Conservation (phyloP, 495 filamentous ascomycete genomes). For the Penicillium subrubescens region DNA sequence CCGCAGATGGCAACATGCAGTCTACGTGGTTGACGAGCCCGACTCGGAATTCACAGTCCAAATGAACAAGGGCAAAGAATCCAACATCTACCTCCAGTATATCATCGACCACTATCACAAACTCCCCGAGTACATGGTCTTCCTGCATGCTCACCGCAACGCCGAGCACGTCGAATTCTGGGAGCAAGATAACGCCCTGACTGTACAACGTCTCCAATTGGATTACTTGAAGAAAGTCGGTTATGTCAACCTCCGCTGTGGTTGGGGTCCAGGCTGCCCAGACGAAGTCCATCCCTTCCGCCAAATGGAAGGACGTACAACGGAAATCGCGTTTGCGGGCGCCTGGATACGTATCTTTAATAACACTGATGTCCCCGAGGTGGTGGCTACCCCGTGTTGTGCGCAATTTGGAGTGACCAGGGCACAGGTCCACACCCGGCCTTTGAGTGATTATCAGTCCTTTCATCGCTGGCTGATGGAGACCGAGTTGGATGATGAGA, state of each 20-base stretch:
- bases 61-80: constrained; percentile 51
- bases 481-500: constrained; percentile 57
- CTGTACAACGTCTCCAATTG: constrained; percentile 39
- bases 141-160: constrained; percentile 50
- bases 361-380: constrained; percentile 43
- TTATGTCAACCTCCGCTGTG: constrained; percentile 54
- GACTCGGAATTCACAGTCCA: constrained; percentile 39
- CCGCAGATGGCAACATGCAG: constrained; percentile 45
- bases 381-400: constrained; percentile 61
- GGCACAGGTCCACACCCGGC: constrained; percentile 49
- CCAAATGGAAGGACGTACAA: constrained; percentile 19
- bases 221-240: constrained; percentile 46
- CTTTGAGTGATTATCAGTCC: constrained; percentile 54
- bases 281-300: constrained; percentile 43
- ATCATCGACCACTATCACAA: constrained; percentile 52
- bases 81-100: constrained; percentile 54
- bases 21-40: constrained; percentile 65
- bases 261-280: constrained; percentile 47
- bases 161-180: constrained; percentile 47
- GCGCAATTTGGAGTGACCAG: constrained; percentile 69
- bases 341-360: constrained; percentile 52
- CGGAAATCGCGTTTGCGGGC: constrained; percentile 31
- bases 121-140: constrained; percentile 50
- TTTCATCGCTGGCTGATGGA: constrained; percentile 63
- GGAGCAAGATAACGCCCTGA: constrained; percentile 46